Conservation (phyloP, 768 basidiomycete species). For the Sutorius australiensis region DNA sequence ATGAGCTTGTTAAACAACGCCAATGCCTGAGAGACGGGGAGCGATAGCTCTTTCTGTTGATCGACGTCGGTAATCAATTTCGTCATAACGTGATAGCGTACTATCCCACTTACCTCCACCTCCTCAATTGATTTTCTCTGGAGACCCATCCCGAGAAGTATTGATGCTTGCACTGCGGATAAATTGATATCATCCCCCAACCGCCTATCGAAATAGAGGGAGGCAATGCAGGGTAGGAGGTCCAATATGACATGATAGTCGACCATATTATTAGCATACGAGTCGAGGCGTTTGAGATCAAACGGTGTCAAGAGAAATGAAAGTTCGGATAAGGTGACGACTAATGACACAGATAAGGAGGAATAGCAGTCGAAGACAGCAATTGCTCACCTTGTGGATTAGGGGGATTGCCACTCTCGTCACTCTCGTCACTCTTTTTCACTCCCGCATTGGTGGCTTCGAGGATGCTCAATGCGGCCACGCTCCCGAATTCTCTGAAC, state of each 20-base stretch:
- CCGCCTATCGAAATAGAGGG: slow-evolving; percentile 81
- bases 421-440: slow-evolving; percentile 39
- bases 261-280: slow-evolving; percentile 93
- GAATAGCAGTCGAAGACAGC: not conserved
- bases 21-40: slow-evolving; percentile 83
- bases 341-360: slow-evolving; percentile 6
- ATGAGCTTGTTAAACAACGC: slow-evolving; percentile 91
- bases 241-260: slow-evolving; percentile 97
- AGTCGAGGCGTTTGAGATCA: slow-evolving; percentile 92
- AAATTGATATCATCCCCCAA: slow-evolving; percentile 63
- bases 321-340: slow-evolving; percentile 40
- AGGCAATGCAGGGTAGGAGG: slow-evolving; percentile 74
- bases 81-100: not conserved
- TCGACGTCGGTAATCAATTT: slow-evolving; percentile 2
- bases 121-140: slow-evolving; percentile 90
- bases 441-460: slow-evolving; percentile 75
- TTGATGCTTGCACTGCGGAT: slow-evolving; percentile 88
- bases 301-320: slow-evolving; percentile 77
- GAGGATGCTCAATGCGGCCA: slow-evolving; percentile 81
- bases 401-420: slow-evolving; percentile 34
- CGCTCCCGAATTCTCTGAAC: slow-evolving; percentile 90
- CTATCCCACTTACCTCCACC: slow-evolving; percentile 59
- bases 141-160: slow-evolving; percentile 82
- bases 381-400: slow-evolving; percentile 22
- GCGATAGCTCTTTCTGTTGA: slow-evolving; percentile 65